Evolutionary conservation across 352 stramenopile species (phyloP), one percentile per base, ranked within the genome.

Genomic region (Sclerospora graminicola): DNA sequence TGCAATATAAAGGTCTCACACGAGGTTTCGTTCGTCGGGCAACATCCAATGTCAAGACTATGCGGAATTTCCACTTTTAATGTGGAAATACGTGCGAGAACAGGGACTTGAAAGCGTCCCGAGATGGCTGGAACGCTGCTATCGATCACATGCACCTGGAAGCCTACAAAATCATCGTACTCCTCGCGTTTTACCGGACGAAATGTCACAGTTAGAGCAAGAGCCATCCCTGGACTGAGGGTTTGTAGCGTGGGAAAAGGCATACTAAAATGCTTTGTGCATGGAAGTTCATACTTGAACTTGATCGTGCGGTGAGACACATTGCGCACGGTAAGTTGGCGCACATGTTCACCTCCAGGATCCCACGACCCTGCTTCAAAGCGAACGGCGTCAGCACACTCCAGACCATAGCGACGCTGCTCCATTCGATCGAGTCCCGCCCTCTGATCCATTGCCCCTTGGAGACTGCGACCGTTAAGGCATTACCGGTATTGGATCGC

Each of bases 211-310:
- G 96, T 80, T 7, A 97, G 59, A 24, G 73, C 65, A 21, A 77
- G 79, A 28, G 70, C 60, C 66, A 93, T 96, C 31, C 87, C 89
- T 2, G 86, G 85, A 37, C 73, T 94, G 15, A 97, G 75, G 15
- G 70, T 90, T 23, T 51, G 16, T n/a, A n/a, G n/a, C n/a, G n/a
- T n/a, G n/a, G n/a, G n/a, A n/a, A 86, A 82, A 14, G 91, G 89
- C 79, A 97, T 92, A 41, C 80, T 95, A 43, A 97, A 97, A 59
- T 93, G 96, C 53, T 94, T 92, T 42, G 88, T 95, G 40, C 60
- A 77, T 14, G 88, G 90, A 16, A 97, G 69, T 48, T 89, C 75
- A 60, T 96, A 96, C 59, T 96, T 96, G 57, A 96, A 93, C 59
- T 93, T 91, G 49, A 89, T 77, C 8, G 66, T 94, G 52, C 72